A percentile compares a stretch with the other conserved stretches of the same genome.
Conservation (phyloP, 2,329 filamentous ascomycete genomes). For the Fusarium floridanum region DNA sequence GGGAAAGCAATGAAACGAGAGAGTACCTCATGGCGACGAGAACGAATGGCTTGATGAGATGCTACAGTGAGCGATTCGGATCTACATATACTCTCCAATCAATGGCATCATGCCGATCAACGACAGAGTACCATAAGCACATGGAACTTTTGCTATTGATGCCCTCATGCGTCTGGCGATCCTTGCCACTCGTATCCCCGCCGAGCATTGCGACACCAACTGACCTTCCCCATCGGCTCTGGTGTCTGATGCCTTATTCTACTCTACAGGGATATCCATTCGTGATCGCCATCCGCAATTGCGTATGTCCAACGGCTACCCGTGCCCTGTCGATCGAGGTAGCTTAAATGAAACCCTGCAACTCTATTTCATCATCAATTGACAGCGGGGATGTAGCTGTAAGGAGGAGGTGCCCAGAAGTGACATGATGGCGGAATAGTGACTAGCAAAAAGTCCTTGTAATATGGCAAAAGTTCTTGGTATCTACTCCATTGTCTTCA, state of each 20-base stretch:
- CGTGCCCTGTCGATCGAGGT: slow-evolving; percentile 29
- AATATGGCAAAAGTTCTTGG: slow-evolving; percentile 15
- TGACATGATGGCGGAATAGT: slow-evolving; percentile 23
- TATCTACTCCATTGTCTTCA: slow-evolving; percentile 62
- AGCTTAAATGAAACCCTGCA: slow-evolving; percentile 30
- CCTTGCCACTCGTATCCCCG: slow-evolving; percentile 4
- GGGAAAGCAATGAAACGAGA: slow-evolving; percentile 30
- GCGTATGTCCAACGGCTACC: slow-evolving; percentile 9
- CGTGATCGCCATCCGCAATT: slow-evolving; percentile 16
- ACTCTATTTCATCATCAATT: slow-evolving; percentile 51
- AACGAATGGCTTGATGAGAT: slow-evolving; percentile 10
- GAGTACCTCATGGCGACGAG: slow-evolving; percentile 34
- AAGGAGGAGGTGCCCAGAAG: slow-evolving; percentile 2
- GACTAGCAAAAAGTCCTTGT: slow-evolving; percentile 19
- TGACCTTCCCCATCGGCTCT: slow-evolving; percentile 33
- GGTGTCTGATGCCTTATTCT: slow-evolving; percentile 1
- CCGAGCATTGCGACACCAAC: slow-evolving; percentile 7
- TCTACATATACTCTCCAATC: slow-evolving; percentile 12
- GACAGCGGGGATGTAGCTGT: neutral
- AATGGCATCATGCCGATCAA: slow-evolving; percentile 6
- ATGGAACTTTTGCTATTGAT: slow-evolving; percentile 23
- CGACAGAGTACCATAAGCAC: neutral
- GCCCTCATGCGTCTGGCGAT: slow-evolving; percentile 11
- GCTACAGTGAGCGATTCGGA: neutral
- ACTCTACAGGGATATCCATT: slow-evolving; percentile 12